Percentiles rank a stretch among this genome's conserved stretches.
Conservation (phyloP, 2,329 filamentous ascomycete genomes). For the Parastagonospora avenae region DNA sequence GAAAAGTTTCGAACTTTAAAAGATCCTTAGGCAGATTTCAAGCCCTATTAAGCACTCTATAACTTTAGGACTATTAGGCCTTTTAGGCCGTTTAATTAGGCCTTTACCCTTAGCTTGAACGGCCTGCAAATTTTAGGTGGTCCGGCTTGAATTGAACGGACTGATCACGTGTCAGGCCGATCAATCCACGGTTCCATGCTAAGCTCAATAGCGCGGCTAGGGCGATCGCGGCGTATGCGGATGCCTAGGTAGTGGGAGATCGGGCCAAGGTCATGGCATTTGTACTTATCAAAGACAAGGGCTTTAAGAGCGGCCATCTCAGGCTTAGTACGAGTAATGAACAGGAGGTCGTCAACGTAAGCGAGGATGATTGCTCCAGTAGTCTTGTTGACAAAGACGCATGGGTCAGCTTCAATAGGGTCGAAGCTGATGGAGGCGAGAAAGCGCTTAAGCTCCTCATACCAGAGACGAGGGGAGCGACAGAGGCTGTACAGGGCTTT, state of each 20-base stretch:
- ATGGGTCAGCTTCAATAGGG: not conserved
- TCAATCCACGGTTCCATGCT: no score
- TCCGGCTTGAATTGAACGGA: no score
- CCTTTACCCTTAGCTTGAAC: no score
- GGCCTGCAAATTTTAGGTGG: no score
- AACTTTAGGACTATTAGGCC: no score
- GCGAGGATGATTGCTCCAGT: not conserved
- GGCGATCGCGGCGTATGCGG: not conserved
- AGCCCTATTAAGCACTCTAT: no score
- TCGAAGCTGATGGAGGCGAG: not conserved
- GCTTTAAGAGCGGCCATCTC: not conserved
- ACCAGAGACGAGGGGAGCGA: not conserved
- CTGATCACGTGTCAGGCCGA: no score
- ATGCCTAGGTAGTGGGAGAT: not conserved
- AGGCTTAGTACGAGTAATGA: not conserved
- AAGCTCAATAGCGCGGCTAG: not conserved
- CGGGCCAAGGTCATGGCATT: not conserved
- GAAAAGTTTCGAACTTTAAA: no score
- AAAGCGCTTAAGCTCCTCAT: not conserved
- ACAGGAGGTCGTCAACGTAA: not conserved
- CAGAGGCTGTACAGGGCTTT: not conserved
- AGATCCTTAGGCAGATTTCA: no score
- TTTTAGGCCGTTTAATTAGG: no score
- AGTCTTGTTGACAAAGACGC: not conserved
- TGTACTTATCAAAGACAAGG: not conserved